These are phyloP conservation scores for Takakia lepidozioides DNA, from an alignment of 225 moss, liverwort and hornwort species.

Conservation along the genomic window DNA sequence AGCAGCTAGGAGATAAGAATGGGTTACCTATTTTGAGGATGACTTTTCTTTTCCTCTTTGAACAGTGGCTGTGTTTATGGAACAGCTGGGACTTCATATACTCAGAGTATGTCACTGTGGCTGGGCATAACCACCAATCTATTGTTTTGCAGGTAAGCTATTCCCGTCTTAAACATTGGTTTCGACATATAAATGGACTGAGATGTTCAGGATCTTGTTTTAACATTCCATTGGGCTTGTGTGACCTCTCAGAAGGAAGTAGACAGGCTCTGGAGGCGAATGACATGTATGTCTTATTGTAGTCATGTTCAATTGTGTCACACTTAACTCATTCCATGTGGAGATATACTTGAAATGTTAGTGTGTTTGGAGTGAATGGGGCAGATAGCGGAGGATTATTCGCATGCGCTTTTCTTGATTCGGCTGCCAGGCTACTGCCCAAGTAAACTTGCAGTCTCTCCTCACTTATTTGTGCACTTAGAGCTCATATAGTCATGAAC, in stretches of 20 bases:
- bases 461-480: neutral
- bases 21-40: slow-evolving; percentile 84
- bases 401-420: slow-evolving; percentile 68
- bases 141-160: slow-evolving; percentile 73
- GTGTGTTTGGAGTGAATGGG: too few relatives aligned
- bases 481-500: neutral
- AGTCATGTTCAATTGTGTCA: too few relatives aligned
- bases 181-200: too few relatives aligned
- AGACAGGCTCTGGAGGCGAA: too few relatives aligned
- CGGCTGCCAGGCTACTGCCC: slow-evolving; percentile 90
- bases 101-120: slow-evolving; percentile 74
- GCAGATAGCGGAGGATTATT: slow-evolving; percentile 97
- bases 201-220: too few relatives aligned
- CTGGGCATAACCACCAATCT: slow-evolving; percentile 66
- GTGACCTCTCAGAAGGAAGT: too few relatives aligned
- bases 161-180: too few relatives aligned
- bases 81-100: slow-evolving; percentile 98
- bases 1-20: too few relatives aligned
- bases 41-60: neutral
- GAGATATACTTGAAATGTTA: too few relatives aligned
- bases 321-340: too few relatives aligned
- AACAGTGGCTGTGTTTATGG: neutral
- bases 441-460: slow-evolving; percentile 25
- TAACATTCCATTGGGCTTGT: too few relatives aligned
- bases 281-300: too few relatives aligned